Evolutionary conservation across 75 land plant species (phyloP).

Genomic region (Chamaecyparis obtusa): DNA sequence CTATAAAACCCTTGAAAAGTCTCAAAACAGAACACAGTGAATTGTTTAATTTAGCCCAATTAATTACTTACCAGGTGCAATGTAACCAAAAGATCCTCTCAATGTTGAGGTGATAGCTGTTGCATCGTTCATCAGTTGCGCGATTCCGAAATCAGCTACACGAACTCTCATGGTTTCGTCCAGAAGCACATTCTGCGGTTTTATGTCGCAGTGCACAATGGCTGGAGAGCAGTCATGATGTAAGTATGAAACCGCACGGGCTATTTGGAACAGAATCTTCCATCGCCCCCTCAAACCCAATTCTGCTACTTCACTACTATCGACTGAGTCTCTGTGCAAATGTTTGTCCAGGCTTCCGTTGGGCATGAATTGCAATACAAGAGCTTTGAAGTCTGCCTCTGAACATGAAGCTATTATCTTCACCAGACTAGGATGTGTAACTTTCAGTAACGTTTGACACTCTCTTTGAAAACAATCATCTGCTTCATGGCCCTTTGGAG

Average conservation of each 20-base stretch:
- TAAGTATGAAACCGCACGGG: not conserved
- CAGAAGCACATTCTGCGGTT: not conserved
- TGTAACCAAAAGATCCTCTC: not conserved
- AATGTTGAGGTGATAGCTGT: not conserved
- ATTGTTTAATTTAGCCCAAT: not conserved
- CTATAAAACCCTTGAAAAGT: not conserved
- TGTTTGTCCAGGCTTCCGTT: constrained; percentile 47
- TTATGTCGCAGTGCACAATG: not conserved
- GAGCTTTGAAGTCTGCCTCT: constrained; percentile 24
- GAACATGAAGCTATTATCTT: constrained; percentile 32
- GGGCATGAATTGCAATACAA: constrained; percentile 44
- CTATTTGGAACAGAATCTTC: not conserved
- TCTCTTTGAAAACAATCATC: not conserved
- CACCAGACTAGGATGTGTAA: constrained; percentile 38
- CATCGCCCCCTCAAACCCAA: not conserved
- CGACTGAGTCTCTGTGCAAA: not conserved
- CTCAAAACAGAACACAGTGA: not conserved
- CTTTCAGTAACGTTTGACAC: constrained; percentile 17
- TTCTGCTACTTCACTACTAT: too few relatives aligned
- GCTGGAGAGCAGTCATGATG: not conserved
- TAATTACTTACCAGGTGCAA: not conserved
- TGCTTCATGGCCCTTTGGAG: not conserved
- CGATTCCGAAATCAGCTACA: not conserved
- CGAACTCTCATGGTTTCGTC: not conserved
- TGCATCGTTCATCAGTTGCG: not conserved